Evolutionary conservation across 331 rosid genomes (phyloP), one percentile per base, ranked within the genome.

Genomic region (Stylosanthes scabra): DNA sequence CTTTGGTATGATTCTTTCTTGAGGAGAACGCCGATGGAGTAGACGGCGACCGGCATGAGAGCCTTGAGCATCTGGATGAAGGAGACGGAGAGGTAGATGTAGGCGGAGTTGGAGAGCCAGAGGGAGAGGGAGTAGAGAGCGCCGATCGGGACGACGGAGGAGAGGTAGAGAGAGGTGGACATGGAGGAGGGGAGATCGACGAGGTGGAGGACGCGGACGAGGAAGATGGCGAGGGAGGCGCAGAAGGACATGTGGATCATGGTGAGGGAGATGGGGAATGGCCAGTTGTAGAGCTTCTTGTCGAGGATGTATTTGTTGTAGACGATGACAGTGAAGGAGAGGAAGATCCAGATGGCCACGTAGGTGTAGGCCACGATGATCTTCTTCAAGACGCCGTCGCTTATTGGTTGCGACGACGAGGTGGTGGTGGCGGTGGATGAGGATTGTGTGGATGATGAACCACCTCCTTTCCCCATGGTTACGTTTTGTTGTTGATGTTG

Each of bases 231-330:
- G 8, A 93, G 76, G 85, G 87, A 29, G 37, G 98, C 85, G 25
- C 97, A 93, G 85, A 93, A 93, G 34, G 80, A 81, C 97, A 93
- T 93, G 87, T 93, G 98, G 75, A 93, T 93, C 96, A 93, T 90
- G 75, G 98, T 93, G 12, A 90, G 96, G 70, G 97, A 88, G 47
- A 93, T 90, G 0, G 98, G 98, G 79, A 75, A 93, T 0, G 98
- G 88, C 97, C 97, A 93, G 41, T 84, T 85, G 90, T 87, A 93
- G 91, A 93, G 84, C 89, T 93, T 93, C 83, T 86, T 89, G 91
- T 93, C 98, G 11, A 93, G 87, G 80, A 93, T 93, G 90, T 85
- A 93, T 61, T 93, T 93, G 98, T 93, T 93, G 97, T 85, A 93
- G 2, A 93, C 93, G 85, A 93, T 93, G 0, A 93, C 98, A 0